phyloP scores from a whole-genome alignment of 352 stramenopile genomes.

The Pelagophyceae sp. region DNA sequence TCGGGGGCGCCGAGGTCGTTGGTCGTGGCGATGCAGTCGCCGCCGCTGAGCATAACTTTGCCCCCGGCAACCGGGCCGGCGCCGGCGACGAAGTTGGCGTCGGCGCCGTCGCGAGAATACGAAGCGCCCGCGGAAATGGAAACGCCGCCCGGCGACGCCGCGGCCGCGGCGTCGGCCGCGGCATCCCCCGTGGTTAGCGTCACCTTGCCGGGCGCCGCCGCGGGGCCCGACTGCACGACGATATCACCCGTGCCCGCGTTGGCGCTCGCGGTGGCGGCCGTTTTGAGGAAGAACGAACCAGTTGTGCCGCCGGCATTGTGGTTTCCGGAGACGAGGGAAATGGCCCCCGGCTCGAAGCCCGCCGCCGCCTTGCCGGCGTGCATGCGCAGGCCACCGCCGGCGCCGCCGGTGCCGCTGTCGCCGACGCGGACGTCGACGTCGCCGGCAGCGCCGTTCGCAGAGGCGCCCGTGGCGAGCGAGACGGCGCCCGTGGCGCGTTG shows the following conservation, averaged over 20 bases:
- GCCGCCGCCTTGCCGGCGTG: neutral
- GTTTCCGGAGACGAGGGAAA: neutral
- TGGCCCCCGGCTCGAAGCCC: neutral
- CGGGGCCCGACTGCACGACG: neutral
- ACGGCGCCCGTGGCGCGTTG: constrained; percentile 42
- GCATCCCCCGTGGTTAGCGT: neutral
- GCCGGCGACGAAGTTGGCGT: neutral
- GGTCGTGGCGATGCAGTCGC: neutral
- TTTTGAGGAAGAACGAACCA: neutral
- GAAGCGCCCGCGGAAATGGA: neutral
- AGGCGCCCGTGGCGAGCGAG: constrained; percentile 42
- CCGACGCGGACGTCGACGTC: constrained; percentile 43
- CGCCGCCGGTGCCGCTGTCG: neutral
- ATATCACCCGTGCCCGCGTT: neutral
- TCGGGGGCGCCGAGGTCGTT: constrained; percentile 25
- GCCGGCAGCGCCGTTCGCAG: constrained; percentile 40
- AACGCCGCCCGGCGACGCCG: neutral
- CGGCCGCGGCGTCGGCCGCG: neutral
- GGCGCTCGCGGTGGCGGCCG: neutral
- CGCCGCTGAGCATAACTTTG: neutral
- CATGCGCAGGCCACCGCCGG: neutral
- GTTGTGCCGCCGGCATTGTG: neutral
- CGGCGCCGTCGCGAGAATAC: neutral
- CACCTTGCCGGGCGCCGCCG: neutral
- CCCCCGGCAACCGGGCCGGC: neutral